Evolutionary conservation across 2,329 filamentous ascomycete species (phyloP).

Genomic region (Monilinia vaccinii-corymbosi): DNA sequence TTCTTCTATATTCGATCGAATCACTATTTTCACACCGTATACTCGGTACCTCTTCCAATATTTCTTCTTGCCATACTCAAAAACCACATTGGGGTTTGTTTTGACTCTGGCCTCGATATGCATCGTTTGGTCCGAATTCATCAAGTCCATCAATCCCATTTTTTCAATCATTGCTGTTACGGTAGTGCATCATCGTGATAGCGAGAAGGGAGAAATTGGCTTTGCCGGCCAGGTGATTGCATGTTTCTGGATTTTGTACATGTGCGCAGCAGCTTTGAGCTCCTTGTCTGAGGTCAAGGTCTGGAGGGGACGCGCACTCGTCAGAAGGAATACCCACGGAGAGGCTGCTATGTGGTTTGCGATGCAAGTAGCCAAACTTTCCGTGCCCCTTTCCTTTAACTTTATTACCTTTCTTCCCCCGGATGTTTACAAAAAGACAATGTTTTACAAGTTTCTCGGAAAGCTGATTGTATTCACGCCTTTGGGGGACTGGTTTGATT

Average conservation of each 20-base stretch:
- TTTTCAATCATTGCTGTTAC: slow-evolving; percentile 61
- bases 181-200: slow-evolving; percentile 49
- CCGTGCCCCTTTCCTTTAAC: slow-evolving; percentile 89
- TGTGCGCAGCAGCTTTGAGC: slow-evolving; percentile 81
- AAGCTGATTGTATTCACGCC: slow-evolving; percentile 73
- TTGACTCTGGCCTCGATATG: slow-evolving; percentile 68
- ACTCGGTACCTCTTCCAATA: slow-evolving; percentile 72
- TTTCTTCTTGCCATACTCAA: slow-evolving; percentile 60
- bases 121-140: slow-evolving; percentile 88
- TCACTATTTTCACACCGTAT: slow-evolving; percentile 65
- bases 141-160: slow-evolving; percentile 71
- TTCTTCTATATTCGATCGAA: slow-evolving; percentile 43
- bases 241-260: slow-evolving; percentile 86
- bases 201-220: slow-evolving; percentile 65
- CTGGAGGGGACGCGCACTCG: slow-evolving; percentile 91
- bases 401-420: slow-evolving; percentile 82
- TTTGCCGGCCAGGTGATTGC: slow-evolving; percentile 81
- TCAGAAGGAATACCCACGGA: slow-evolving; percentile 81
- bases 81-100: slow-evolving; percentile 55
- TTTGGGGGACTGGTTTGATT: slow-evolving; percentile 75
- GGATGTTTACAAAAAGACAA: slow-evolving; percentile 63
- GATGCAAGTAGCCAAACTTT: slow-evolving; percentile 83
- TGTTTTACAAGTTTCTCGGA: slow-evolving; percentile 83
- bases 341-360: slow-evolving; percentile 96
- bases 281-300: slow-evolving; percentile 90